Evolutionary conservation across 768 basidiomycete genomes (phyloP).

Genomic region (Chlorophyllum brunneum): DNA sequence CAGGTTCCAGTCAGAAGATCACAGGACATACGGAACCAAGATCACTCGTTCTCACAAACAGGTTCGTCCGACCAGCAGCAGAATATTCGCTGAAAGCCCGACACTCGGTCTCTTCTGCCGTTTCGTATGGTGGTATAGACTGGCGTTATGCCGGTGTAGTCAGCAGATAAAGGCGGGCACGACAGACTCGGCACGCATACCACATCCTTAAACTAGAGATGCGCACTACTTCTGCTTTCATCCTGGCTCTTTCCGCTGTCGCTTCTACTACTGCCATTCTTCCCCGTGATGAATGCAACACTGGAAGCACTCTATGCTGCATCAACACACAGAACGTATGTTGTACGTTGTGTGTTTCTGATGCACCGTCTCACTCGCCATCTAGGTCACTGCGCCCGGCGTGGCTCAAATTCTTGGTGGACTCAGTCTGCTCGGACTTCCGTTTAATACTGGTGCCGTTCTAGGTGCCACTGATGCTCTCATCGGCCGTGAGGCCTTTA

Average conservation of each 20-base stretch:
- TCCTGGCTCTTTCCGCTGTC: not conserved
- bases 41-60: too few species aligned
- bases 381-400: not conserved
- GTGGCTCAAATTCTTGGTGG: not conserved
- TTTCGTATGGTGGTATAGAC: too few species aligned
- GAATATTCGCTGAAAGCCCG: too few species aligned
- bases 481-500: constrained; percentile 12
- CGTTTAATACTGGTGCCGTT: not conserved
- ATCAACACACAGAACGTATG: not conserved
- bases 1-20: too few species aligned
- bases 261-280: constrained; percentile 1
- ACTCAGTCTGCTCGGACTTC: constrained; percentile 1
- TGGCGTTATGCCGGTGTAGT: too few species aligned
- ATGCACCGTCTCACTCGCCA: not conserved
- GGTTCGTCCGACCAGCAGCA: too few species aligned
- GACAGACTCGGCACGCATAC: not conserved
- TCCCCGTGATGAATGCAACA: constrained; percentile 5
- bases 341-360: not conserved
- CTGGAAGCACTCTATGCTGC: constrained; percentile 11
- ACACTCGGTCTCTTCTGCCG: too few species aligned
- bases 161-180: not conserved
- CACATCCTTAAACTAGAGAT: not conserved
- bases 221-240: not conserved
- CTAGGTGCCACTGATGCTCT: constrained; percentile 1
- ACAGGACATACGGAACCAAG: too few species aligned